Evolutionary conservation across 768 basidiomycete species (phyloP), one percentile per base, ranked within the genome.

Genomic region (Cyclocybe cylindracea): DNA sequence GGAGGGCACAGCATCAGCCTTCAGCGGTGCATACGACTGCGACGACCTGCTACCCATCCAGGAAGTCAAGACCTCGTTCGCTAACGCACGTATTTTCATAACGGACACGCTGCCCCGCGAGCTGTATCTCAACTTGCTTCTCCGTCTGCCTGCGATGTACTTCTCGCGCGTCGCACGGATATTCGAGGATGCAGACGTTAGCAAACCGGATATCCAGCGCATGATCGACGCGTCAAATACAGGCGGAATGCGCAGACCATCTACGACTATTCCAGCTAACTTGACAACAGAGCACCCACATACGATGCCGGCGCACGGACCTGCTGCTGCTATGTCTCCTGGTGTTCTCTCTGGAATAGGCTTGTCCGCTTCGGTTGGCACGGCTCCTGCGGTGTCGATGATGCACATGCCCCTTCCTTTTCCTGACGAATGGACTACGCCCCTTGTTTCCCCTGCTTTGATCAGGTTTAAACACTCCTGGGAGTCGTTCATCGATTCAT

Each of bases 101-200:
- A 57, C 64, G 5, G 75, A 79, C 53, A 72, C 70, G 10, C 61
- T 79, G 5, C 76, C 74, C 10, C 65, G 76, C 11, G 64, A 76
- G 40, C n/a, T 77, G 5, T 77, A 77, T 53, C 70, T 78, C 39
- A 68, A 75, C 57, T 47, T 74, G 38, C 79, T 91, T 7, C 75
- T 91, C 13, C 79, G 84, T 11, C 77, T 92, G n/a, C 91, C 90
- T 2, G 79, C 86, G 0, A 73, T 91, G 60, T 92, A 92, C 61
- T 92, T 91, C 66, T 80, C 85, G 2, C 84, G 90, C 2, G 90
- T 92, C 18, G 80, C 87, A 2, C 78, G 82, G 43, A 80, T 91
- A 24, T 91, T 90, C 56, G 80, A 86, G 58, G 87, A 89, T 50
- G 89, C 89, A 2, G 85, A 91, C 48, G 78, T 92, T 45, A 88